Evolutionary conservation across 2,329 filamentous ascomycete species (phyloP).

Genomic region (Blastomyces emzantsi): DNA sequence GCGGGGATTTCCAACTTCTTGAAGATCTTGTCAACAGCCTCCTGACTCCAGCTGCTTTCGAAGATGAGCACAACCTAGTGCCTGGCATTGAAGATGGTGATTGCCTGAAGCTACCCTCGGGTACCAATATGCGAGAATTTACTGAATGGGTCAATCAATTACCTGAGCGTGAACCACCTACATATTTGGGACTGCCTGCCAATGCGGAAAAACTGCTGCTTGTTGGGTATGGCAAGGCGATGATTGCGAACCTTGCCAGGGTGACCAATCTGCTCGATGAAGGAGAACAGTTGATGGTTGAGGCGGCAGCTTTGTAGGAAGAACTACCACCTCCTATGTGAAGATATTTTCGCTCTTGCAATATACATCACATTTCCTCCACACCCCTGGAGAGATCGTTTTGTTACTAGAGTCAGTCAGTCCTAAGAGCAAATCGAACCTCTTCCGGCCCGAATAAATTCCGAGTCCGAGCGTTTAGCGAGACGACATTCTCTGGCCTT

Average conservation of each 20-base stretch:
- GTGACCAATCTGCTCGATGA: constrained; percentile 87
- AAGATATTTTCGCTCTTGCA: neutral
- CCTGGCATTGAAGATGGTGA: constrained; percentile 53
- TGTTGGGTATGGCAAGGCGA: constrained; percentile 73
- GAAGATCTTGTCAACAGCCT: constrained; percentile 63
- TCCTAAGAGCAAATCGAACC: neutral
- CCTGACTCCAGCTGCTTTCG: constrained; percentile 81
- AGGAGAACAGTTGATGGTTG: constrained; percentile 79
- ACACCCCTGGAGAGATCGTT: neutral
- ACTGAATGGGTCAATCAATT: constrained; percentile 83
- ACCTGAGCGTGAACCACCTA: constrained; percentile 91
- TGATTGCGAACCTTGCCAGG: constrained; percentile 75
- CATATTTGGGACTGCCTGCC: constrained; percentile 83
- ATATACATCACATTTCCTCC: neutral
- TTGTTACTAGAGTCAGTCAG: neutral
- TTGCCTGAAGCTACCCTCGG: constrained; percentile 63
- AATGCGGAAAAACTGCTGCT: constrained; percentile 95
- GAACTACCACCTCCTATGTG: neutral
- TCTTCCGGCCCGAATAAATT: neutral
- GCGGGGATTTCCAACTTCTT: constrained; percentile 69
- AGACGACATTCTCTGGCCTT: constrained; percentile 11
- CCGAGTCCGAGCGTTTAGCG: constrained; percentile 13
- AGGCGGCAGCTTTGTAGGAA: constrained; percentile 33
- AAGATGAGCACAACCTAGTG: constrained; percentile 84
- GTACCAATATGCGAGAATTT: constrained; percentile 78